Percentiles rank a stretch among this genome's conserved stretches.
phyloP scores from a whole-genome alignment of 140 eudicot genomes.

The Bidens hawaiensis region DNA sequence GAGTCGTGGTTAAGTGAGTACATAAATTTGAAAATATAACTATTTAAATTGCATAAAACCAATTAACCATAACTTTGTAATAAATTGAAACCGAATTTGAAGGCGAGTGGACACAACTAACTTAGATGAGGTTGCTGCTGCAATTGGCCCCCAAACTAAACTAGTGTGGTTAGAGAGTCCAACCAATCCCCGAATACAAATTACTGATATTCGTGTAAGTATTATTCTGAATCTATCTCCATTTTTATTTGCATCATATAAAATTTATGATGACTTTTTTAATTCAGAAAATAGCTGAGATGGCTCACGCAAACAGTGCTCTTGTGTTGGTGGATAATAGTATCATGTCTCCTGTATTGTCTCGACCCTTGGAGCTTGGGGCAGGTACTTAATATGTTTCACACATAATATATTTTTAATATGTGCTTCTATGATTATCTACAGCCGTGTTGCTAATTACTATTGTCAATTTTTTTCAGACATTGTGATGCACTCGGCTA shows the following conservation, averaged over 20 bases:
- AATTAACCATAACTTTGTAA: neutral
- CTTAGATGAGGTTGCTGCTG: conserved; percentile 73
- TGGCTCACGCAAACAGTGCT: conserved; percentile 91
- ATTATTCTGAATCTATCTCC: neutral
- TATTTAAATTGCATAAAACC: neutral
- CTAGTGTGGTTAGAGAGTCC: conserved; percentile 98
- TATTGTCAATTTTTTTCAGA: conserved; percentile 47
- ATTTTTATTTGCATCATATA: neutral
- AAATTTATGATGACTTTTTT: neutral
- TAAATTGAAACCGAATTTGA: conserved; percentile 13
- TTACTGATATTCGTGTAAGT: conserved; percentile 85
- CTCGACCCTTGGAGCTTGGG: conserved; percentile 88
- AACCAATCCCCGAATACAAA: conserved; percentile 90
- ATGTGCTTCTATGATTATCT: too few species aligned
- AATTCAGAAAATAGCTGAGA: conserved; percentile 78
- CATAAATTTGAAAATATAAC: neutral
- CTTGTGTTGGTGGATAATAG: conserved; percentile 91
- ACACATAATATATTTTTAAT: too few species aligned
- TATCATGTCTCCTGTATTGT: conserved; percentile 89
- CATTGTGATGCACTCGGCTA: conserved; percentile 95
- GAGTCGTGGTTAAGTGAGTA: conserved; percentile 80
- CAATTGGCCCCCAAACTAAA: conserved; percentile 72
- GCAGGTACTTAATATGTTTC: conserved; percentile 50
- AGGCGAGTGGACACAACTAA: conserved; percentile 85
- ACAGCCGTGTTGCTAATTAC: too few species aligned